Evolutionary conservation across 129 eudicot genomes (phyloP).

Genomic region (Flaveria trinervia): DNA sequence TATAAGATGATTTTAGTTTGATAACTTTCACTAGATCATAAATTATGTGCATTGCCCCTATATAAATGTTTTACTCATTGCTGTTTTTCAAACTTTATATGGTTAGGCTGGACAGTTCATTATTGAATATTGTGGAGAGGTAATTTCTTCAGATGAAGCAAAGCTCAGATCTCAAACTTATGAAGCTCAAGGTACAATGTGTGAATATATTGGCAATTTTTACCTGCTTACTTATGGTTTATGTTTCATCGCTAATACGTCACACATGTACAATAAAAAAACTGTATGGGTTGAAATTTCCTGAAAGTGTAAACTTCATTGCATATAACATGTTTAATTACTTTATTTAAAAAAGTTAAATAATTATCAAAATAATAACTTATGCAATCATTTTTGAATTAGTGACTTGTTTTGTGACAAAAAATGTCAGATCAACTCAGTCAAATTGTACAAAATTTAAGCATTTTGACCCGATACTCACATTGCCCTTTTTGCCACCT

Average conservation of each 20-base stretch:
- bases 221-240: neutral
- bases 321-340: neutral
- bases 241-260: neutral
- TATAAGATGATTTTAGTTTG: neutral
- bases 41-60: neutral
- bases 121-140: conserved; percentile 94
- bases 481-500: neutral
- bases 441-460: neutral
- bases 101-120: conserved; percentile 81
- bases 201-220: neutral
- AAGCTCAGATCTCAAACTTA: conserved; percentile 65
- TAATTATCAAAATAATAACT: neutral
- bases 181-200: conserved; percentile 75
- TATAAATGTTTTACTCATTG: neutral
- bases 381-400: neutral
- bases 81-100: neutral
- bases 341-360: neutral
- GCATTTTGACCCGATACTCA: neutral
- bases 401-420: neutral
- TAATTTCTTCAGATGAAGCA: conserved; percentile 86
- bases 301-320: neutral
- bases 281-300: neutral
- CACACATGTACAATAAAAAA: neutral
- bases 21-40: neutral
- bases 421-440: neutral